Conservation (phyloP, 371 early-diverging fungal species). For the Rhizopus delemar region DNA sequence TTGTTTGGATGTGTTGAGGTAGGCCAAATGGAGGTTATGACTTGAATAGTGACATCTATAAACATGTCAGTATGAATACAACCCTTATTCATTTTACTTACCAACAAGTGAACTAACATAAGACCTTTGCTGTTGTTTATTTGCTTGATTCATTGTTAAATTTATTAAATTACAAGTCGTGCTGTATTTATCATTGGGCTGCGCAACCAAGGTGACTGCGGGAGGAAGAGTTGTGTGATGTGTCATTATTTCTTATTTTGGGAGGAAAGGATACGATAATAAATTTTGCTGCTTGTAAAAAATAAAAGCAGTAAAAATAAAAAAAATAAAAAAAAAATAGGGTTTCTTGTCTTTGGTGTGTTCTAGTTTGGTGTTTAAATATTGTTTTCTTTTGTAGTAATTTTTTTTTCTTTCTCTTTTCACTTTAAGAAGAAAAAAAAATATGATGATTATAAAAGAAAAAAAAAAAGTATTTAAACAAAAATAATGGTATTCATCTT, state of each 20-base stretch:
- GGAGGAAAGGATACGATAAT: neutral
- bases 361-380: neutral
- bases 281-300: too few relatives aligned
- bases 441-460: too few relatives aligned
- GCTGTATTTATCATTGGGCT: slow-evolving; percentile 24
- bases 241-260: slow-evolving; percentile 18
- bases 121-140: slow-evolving; percentile 25
- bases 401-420: neutral
- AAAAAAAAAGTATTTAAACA: slow-evolving; percentile 5
- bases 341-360: neutral
- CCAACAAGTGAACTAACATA: slow-evolving; percentile 44
- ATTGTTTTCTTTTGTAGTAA: neutral
- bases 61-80: neutral
- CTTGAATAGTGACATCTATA: slow-evolving; percentile 55
- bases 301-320: neutral
- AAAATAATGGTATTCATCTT: slow-evolving; percentile 1
- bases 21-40: slow-evolving; percentile 61
- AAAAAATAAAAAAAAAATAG: neutral
- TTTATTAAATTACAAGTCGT: slow-evolving; percentile 20
- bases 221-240: slow-evolving; percentile 18
- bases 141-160: slow-evolving; percentile 24
- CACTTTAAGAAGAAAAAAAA: neutral
- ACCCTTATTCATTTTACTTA: slow-evolving; percentile 12
- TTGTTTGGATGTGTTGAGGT: slow-evolving; percentile 18
- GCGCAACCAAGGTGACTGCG: slow-evolving; percentile 23